Evolutionary conservation across 108 stramenopile genomes (phyloP), one percentile per base, ranked within the genome.

Genomic region (Cylindrotheca closterium): DNA sequence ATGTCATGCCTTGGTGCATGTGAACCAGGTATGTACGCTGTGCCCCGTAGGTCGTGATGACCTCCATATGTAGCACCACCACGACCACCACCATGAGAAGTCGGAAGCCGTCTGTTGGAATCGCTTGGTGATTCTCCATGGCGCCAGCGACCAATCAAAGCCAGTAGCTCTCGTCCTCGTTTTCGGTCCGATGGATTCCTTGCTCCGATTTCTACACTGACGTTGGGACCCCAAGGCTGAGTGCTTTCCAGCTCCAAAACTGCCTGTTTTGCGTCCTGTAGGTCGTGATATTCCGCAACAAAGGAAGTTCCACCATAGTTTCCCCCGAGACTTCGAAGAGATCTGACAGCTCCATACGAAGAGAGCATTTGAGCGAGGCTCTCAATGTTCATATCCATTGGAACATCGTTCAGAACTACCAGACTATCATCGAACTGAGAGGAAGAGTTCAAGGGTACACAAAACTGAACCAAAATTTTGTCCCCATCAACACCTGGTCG

Each of bases 241-340:
- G 83, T 65, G 34, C 83, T 84, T 53, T 87, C 84, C 25, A 95
- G 56, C 56, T 95, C 94, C 69, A 91, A 60, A 53, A 87, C 71
- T 26, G 91, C 91, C 63, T 92, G 91, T 54, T 79, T 87, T 19
- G 94, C 87, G 70, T 95, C 94, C 63, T 95, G 94, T 27, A 89
- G 63, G 65, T 95, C 88, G 57, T 88, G 86, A 66, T 89, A 95
- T 69, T 92, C 89, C 2, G 87, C 87, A 32, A 92, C 55, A 68
- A 79, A 95, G 0, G 89, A 87, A 50, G 42, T 59, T 19, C 75
- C 68, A 23, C 67, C 63, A 52, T 54, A 63, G 47, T 71, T 79
- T 52, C 57, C 67, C 3, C 74, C 74, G 10, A 82, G 72, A 27
- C 47, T 61, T 26, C 58, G 71, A 54, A 92, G 63, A 29, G 82